Evolutionary conservation across 805 yeast species (phyloP).

Genomic region (Metschnikowia colocasiae): DNA sequence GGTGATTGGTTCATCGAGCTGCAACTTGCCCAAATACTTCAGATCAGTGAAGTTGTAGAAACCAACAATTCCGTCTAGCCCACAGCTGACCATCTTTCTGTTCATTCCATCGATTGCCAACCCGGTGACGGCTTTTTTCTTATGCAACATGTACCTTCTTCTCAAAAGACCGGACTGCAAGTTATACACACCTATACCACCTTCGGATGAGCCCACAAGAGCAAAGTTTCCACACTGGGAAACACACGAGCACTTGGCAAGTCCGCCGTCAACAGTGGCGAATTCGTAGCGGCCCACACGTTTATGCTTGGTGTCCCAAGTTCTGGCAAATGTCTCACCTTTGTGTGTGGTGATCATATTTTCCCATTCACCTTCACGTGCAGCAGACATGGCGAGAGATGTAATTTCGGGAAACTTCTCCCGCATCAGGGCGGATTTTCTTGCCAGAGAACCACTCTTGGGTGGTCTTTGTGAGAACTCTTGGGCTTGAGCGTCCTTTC

Average conservation of each 20-base stretch:
- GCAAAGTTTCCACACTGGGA: slow-evolving; percentile 96
- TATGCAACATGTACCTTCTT: slow-evolving; percentile 65
- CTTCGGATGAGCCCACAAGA: slow-evolving; percentile 81
- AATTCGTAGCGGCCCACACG: slow-evolving; percentile 75
- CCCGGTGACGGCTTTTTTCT: slow-evolving; percentile 75
- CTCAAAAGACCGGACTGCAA: slow-evolving; percentile 87
- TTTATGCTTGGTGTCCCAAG: slow-evolving; percentile 81
- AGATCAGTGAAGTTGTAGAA: slow-evolving; percentile 81
- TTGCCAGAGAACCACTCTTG: slow-evolving; percentile 23
- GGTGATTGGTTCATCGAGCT: slow-evolving; percentile 74
- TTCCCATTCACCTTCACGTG: slow-evolving; percentile 90
- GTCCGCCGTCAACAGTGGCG: slow-evolving; percentile 71
- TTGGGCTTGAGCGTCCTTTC: slow-evolving; percentile 96
- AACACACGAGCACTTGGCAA: slow-evolving; percentile 69
- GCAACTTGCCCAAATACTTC: slow-evolving; percentile 60
- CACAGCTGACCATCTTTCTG: slow-evolving; percentile 77
- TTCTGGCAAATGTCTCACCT: slow-evolving; percentile 77
- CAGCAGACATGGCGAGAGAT: slow-evolving; percentile 64
- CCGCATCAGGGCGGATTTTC: slow-evolving; percentile 44
- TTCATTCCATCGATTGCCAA: slow-evolving; percentile 88
- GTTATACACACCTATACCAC: slow-evolving; percentile 82
- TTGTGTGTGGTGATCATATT: slow-evolving; percentile 86
- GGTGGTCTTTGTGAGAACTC: slow-evolving; percentile 77
- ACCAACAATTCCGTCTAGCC: slow-evolving; percentile 85
- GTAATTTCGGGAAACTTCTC: slow-evolving; percentile 78